Evolutionary conservation across 768 basidiomycete genomes (phyloP), one percentile per base, ranked within the genome.

Genomic region (Mycena indigotica): DNA sequence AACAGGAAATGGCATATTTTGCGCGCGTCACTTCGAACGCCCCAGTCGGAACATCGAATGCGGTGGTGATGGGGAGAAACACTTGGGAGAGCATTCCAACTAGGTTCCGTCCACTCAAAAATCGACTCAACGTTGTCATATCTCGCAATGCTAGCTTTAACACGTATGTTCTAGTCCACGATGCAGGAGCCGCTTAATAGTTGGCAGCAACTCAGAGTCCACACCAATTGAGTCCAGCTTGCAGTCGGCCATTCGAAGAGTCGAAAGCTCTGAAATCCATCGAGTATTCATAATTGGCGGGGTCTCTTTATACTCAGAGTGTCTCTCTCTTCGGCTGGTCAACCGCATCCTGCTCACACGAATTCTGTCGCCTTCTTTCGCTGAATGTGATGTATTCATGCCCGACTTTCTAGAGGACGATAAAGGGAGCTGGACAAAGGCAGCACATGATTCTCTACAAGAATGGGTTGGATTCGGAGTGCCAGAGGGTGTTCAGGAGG

Each of bases 41-140:
- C 28, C 84, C 86, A 5, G 72, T 78, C 32, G 80, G 77, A 5
- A 69, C 66, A 44, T 75, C 69, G 56, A 98, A 98, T 72, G 85
- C 83, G 1, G 88, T 98, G 19, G 76, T 98, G 54, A 98, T 99
- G 96, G 97, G 97, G 13, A 82, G 96, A 55, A 94, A 91, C 67
- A 96, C 95, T 15, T 99, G 97, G 97, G 94, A 98, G 74, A 92
- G 92, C 69, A 98, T 99, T 53, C 96, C 97, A 6, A 62, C 68
- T 19, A 91, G 86, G 70, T 91, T 89, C 73, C 80, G 90, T 60
- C 97, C 97, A 4, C 80, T 99, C 19, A 77, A 81, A 39, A 82
- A 80, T 41, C 80, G 97, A 50, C 54, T 81, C 53, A 99, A 98
- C 68, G 70, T 95, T 24, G 85, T 99, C 55, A 73, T 95, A 57